A percentile compares a stretch with the other conserved stretches of the same genome.
Evolutionary conservation across 306 rosid species (phyloP).

Genomic region (Aeschynomene evenia): DNA sequence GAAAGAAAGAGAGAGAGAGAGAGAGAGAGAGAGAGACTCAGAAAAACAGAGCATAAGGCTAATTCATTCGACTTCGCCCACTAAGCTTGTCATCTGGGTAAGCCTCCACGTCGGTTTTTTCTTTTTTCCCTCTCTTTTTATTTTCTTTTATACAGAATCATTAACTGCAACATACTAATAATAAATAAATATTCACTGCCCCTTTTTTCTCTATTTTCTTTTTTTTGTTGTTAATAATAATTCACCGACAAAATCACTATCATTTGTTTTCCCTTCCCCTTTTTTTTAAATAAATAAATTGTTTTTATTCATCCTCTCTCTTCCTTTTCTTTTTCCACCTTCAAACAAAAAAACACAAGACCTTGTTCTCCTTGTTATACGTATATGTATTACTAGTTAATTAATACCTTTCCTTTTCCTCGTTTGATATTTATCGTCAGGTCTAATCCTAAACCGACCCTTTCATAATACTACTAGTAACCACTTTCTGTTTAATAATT

Average conservation of each 20-base stretch:
- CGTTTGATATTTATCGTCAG: neutral
- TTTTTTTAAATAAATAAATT: no score
- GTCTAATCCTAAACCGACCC: slow-evolving; percentile 12
- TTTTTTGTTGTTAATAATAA: neutral
- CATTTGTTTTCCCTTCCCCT: neutral
- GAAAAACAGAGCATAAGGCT: no score
- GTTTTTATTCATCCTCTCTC: neutral
- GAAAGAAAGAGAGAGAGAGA: neutral
- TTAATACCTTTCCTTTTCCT: slow-evolving; percentile 13
- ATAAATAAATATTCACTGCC: neutral
- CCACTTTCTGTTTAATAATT: no score
- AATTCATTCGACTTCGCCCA: slow-evolving; percentile 47
- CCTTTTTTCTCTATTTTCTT: neutral
- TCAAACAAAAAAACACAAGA: neutral
- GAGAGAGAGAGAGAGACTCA: slow-evolving; percentile 10
- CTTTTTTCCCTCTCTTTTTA: neutral
- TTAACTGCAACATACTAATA: neutral
- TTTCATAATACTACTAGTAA: neutral
- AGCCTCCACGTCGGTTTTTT: slow-evolving; percentile 61
- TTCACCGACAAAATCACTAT: slow-evolving; percentile 59
- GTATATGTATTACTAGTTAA: no score
- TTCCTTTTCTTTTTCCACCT: neutral
- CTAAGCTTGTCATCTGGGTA: slow-evolving; percentile 60
- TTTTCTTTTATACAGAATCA: neutral
- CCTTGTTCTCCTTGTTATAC: neutral